Base-by-base conservation (phyloP, 1,284 basidiomycete genomes). In the Sanghuangporus sanghuang region DNA sequence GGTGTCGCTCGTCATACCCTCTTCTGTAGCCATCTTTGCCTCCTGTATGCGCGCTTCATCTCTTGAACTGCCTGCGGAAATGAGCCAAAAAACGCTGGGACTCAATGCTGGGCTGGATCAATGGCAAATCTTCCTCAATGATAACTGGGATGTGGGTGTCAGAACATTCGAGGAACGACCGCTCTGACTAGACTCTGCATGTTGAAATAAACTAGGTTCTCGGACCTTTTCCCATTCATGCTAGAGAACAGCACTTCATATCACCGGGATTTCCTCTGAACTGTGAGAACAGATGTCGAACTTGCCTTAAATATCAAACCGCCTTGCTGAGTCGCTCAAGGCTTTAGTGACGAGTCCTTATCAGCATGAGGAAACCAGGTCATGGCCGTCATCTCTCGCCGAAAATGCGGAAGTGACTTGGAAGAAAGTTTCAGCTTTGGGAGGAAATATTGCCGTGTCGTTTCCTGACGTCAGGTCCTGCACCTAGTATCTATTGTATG, bases 201-300 rank as follows among this genome's bases (percentile, higher is more conserved):
- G 21, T 18, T 46, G 16, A n/a, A 46, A 46, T 52, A 32, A 40
- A 12, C 42, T 65, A 89, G 87, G 82, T 88, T 7, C 79, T 93
- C 9, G 91, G 90, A 1, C 91, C 90, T 0, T 92, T 92, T 70
- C 90, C 90, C 2, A 84, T 90, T 36, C 87, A 90, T 67, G 89
- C 91, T 8, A 79, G 91, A 69, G 91, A 93, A 69, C 90, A 92
- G 62, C 86, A 92, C 64, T 86, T 85, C 68, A 73, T 93, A 12
- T 89, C 87, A 1, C 90, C 90, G 1, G 80, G 86, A 1, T 92
- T 84, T 69, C 91, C 90, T 18, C 69, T 92, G 14, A 77, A 89
- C 66, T 71, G 89, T 87, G 72, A 76, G 74, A 67, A 64, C 56
- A 46, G 62, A 60, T 48, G 27, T 35, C 27, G 18, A 48, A 27